Base-by-base conservation (phyloP, 345 rosid species). In the Cochlearia excelsa region DNA sequence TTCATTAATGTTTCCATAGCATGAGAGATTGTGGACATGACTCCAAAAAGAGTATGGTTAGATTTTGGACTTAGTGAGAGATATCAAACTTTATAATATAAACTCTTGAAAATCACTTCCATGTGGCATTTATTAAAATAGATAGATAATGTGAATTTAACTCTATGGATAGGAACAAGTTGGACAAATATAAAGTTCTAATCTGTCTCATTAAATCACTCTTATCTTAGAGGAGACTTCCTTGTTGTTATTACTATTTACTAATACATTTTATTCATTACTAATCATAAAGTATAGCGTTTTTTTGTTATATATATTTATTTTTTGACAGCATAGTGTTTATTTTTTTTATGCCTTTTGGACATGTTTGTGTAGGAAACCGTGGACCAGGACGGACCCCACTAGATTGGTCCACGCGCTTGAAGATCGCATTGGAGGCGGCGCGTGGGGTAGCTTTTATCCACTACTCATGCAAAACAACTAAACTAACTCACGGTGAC, bases 331-430 rank as follows among this genome's bases (percentile, higher is more conserved):
- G 23, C 23, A 16, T 16, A 16, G 23, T 16, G 23, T 16, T 16
- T 16, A 16, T 16, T 16, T 16, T 16, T 16, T 16, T 16, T 16
- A 16, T 16, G 23, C 23, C 23, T 16, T 16, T 16, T 16, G 49
- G 34, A 26, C 35, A 0, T 2, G 2, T 9, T 52, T 42, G 51
- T 53, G 47, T 69, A 88, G 98, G 98, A 11, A 92, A 88, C 74
- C 77, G 96, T 7, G 98, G 98, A 42, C 91, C 94, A 0, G 98
- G 96, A 5, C 68, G 98, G 48, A 83, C 81, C 2, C 98, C 98
- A 2, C 61, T 91, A 40, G 96, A 88, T 58, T 91, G 98, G 98
- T 80, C 83, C 46, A 86, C 90, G 1, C 70, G 98, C 57, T 85
- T 91, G 0, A 88, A 82, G 73, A 81, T 91, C 1, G 96, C 92